These are phyloP conservation scores for Xylariales sp. DNA, from an alignment of 2,329 filamentous ascomycete species.

Conservation along the genomic window DNA sequence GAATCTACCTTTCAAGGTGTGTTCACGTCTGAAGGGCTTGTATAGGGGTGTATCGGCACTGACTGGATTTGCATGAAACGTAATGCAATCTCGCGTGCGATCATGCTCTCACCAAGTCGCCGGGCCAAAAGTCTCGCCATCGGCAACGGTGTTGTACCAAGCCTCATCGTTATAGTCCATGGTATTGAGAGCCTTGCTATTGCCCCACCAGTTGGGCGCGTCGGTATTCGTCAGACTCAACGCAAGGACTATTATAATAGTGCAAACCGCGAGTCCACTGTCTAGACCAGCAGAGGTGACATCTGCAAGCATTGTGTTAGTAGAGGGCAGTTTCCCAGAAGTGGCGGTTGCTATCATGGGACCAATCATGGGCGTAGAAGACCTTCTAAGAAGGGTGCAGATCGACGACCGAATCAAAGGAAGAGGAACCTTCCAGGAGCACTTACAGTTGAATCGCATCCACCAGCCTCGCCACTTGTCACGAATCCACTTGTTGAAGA, in stretches of 20 bases:
- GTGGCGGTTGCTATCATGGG: too few relatives aligned
- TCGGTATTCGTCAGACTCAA: constrained; percentile 28
- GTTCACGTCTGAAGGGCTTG: too few relatives aligned
- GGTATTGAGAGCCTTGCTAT: constrained; percentile 30
- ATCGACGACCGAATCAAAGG: neutral
- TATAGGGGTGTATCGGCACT: too few relatives aligned
- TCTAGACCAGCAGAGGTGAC: constrained; percentile 48
- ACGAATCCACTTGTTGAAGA: constrained; percentile 47
- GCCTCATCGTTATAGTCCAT: constrained; percentile 32
- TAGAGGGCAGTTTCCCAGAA: neutral
- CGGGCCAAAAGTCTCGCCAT: constrained; percentile 39
- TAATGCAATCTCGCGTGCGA: too few relatives aligned
- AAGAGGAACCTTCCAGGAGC: neutral
- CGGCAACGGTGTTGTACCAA: constrained; percentile 25
- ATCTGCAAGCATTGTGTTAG: constrained; percentile 45
- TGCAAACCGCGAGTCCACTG: constrained; percentile 41
- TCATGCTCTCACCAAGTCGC: constrained; percentile 21
- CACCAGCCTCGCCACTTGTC: constrained; percentile 30
- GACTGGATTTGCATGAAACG: too few relatives aligned
- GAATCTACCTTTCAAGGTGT: too few relatives aligned
- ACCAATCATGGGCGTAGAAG: too few relatives aligned
- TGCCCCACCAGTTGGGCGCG: constrained; percentile 43
- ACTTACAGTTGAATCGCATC: constrained; percentile 3
- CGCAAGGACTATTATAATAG: constrained; percentile 47
- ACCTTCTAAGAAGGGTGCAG: too few relatives aligned